Conservation (phyloP, 805 yeast species). For the Candida incommunis region DNA sequence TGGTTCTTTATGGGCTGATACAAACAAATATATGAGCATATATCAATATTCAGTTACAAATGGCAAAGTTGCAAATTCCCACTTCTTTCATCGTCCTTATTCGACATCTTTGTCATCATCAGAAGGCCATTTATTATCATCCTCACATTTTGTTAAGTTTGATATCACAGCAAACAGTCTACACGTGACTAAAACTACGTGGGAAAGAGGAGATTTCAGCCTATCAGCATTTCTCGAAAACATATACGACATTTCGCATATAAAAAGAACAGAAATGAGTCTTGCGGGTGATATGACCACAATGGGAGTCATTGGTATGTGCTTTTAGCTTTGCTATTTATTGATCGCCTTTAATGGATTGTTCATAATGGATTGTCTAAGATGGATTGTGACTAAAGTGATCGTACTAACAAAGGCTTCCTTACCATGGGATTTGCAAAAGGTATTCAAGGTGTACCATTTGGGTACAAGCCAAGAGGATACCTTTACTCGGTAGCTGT, state of each 20-base stretch:
- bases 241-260: too few relatives aligned
- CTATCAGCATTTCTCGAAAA: neutral
- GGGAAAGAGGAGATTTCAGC: neutral
- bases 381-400: too few relatives aligned
- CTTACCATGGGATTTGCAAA: slow-evolving; percentile 17
- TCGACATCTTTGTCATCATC: too few relatives aligned
- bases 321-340: slow-evolving; percentile 6
- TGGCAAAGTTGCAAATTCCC: too few relatives aligned
- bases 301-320: slow-evolving; percentile 5
- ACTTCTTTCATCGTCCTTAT: too few relatives aligned
- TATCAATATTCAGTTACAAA: too few relatives aligned
- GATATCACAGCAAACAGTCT: too few relatives aligned
- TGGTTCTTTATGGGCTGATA: neutral
- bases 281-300: slow-evolving; percentile 3
- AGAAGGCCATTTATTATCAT: too few relatives aligned
- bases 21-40: too few relatives aligned
- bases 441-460: slow-evolving; percentile 22
- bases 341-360: slow-evolving; percentile 16
- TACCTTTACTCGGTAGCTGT: slow-evolving; percentile 18
- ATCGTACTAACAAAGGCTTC: slow-evolving; percentile 8
- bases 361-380: slow-evolving; percentile 13
- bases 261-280: too few relatives aligned
- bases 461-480: slow-evolving; percentile 21
- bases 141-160: too few relatives aligned
- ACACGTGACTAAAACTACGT: too few relatives aligned